These are phyloP conservation scores for Nakazawaea wickerhamii DNA, from an alignment of 805 yeast genomes.

Conservation along the genomic window DNA sequence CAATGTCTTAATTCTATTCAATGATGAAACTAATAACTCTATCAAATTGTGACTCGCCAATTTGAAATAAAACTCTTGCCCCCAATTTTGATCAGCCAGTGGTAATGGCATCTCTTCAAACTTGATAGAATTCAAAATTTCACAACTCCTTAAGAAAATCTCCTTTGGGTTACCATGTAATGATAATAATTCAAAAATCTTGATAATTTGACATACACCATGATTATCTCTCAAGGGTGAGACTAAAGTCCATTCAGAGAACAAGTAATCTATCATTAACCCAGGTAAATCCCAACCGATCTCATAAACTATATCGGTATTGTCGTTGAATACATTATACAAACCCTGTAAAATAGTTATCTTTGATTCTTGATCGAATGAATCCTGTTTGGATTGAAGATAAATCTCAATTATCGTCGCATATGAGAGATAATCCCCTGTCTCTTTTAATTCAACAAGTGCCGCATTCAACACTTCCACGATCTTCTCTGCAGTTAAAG, in stretches of 20 bases:
- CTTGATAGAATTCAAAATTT: constrained; percentile 42
- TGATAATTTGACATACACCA: constrained; percentile 31
- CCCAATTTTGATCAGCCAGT: not conserved
- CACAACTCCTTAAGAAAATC: constrained; percentile 65
- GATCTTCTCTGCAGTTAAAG: constrained; percentile 5
- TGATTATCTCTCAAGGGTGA: constrained; percentile 32
- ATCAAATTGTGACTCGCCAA: constrained; percentile 60
- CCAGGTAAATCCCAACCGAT: constrained; percentile 93
- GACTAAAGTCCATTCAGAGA: constrained; percentile 28
- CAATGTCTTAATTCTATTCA: constrained; percentile 57
- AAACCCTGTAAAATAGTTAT: constrained; percentile 42
- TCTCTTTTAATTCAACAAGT: constrained; percentile 22
- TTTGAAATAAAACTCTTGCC: constrained; percentile 28
- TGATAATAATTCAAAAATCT: constrained; percentile 59
- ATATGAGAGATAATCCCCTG: constrained; percentile 62
- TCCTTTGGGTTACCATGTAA: constrained; percentile 76
- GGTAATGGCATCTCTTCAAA: constrained; percentile 16
- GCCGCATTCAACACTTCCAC: constrained; percentile 8
- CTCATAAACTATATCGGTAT: constrained; percentile 50
- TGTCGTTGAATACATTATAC: constrained; percentile 33
- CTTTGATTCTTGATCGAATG: constrained; percentile 46
- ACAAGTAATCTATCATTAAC: constrained; percentile 52
- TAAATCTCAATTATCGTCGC: constrained; percentile 68
- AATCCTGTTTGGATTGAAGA: constrained; percentile 38
- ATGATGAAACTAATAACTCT: constrained; percentile 56